These are phyloP conservation scores for Trichomonas vaginalis DNA, from an alignment of 208 protist species.

Conservation along the genomic window DNA sequence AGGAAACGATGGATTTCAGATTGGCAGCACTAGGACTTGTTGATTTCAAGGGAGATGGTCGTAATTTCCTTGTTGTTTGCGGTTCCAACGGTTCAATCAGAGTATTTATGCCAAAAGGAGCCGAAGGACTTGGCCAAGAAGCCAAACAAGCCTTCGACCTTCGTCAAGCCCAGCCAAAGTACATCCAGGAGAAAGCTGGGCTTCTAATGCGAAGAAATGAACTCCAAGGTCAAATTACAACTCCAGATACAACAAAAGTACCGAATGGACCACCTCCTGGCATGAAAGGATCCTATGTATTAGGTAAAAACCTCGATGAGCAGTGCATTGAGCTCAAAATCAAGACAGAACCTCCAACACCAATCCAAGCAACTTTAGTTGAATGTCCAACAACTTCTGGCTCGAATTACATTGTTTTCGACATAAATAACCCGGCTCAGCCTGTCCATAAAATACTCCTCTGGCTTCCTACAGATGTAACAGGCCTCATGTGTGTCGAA, in stretches of 20 bases:
- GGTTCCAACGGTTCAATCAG: not conserved
- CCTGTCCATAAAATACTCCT: not conserved
- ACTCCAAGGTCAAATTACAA: not conserved
- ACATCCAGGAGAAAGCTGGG: not conserved
- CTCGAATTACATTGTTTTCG: not conserved
- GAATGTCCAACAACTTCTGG: not conserved
- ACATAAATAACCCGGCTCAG: not conserved
- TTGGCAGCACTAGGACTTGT: not conserved
- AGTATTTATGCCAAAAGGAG: not conserved
- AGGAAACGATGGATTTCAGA: not conserved
- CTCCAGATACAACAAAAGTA: no score
- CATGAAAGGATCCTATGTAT: not conserved
- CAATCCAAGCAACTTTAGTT: not conserved
- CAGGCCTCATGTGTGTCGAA: not conserved
- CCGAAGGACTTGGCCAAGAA: not conserved
- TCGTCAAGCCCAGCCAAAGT: not conserved
- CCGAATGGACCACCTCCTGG: not conserved
- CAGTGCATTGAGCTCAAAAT: not conserved
- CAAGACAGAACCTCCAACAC: not conserved
- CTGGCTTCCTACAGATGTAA: not conserved
- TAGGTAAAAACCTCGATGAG: not conserved
- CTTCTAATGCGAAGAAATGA: not conserved
- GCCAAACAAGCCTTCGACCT: constrained; percentile 1
- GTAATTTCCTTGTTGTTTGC: not conserved
- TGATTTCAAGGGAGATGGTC: not conserved